Evolutionary conservation across 192 early-diverging fungal species (phyloP).

Genomic region (Anaeromyces robustus): DNA sequence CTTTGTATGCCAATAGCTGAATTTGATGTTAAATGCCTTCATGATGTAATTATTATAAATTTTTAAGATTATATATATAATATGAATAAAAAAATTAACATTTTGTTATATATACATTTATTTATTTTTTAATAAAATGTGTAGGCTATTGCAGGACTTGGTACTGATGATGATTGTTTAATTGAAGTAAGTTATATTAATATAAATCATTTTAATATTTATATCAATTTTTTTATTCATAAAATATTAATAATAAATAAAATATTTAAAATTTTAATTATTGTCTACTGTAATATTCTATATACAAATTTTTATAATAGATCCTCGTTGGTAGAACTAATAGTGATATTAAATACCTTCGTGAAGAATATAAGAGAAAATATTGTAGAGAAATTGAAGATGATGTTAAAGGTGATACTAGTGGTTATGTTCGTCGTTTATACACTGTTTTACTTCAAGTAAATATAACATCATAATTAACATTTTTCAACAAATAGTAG

Average conservation of each 20-base stretch:
- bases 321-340: conserved; percentile 27
- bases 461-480: too few relatives aligned
- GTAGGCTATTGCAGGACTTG: conserved; percentile 8
- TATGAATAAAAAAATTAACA: too few relatives aligned
- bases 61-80: too few relatives aligned
- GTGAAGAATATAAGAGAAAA: conserved; percentile 9
- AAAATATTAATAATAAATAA: too few relatives aligned
- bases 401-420: conserved; percentile 11
- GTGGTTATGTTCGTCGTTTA: conserved; percentile 13
- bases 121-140: too few relatives aligned
- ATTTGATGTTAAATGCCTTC: not conserved
- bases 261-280: too few relatives aligned
- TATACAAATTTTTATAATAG: conserved; percentile 3
- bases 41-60: not conserved
- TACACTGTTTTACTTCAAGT: conserved; percentile 11
- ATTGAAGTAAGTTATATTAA: conserved; percentile 2
- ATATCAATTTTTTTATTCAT: too few relatives aligned
- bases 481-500: too few relatives aligned
- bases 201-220: too few relatives aligned
- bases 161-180: conserved; percentile 25
- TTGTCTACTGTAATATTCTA: too few relatives aligned
- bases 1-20: not conserved
- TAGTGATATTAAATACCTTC: conserved; percentile 18
- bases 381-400: conserved; percentile 12
- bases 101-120: too few relatives aligned